Evolutionary conservation across 225 moss, liverwort and hornwort genomes (phyloP), one percentile per base, ranked within the genome.

Genomic region (Bryoerythrophyllum caledonicum): DNA sequence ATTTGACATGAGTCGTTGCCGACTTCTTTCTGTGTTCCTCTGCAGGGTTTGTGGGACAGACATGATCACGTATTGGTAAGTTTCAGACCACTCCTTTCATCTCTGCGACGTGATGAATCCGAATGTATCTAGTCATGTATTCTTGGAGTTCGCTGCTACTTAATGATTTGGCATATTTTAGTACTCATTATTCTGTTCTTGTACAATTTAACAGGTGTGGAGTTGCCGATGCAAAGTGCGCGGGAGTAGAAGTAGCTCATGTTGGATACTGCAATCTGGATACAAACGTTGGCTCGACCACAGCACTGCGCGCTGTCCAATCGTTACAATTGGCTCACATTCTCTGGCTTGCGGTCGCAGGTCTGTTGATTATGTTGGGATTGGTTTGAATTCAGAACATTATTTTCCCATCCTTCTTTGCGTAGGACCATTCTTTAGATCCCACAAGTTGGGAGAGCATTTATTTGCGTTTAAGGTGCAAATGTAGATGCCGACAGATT

Each of bases 301-400:
- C 75, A 28, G 93, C 82, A 62, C 69, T 80, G 37, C 84, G 87
- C 30, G 95, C 93, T 73, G 88, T 81, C 28, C 95, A 96, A 79
- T 96, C 95, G 16, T 64, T 96, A 68, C 93, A 93, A 67, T 82
- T 95, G 65, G 87, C 91, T 60, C 91, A 92, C 74, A 70, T 95
- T 70, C 75, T 93, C 66, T 95, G 93, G 93, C 83, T 95, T 58
- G 84, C 83, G 27, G 57, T 93, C 10, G 91, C 91, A 54, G 91
- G 91, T 63, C 80, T 95, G 19, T 73, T 95, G 53, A 84, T 95
- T 20, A 77, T 91, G 43, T 82, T 91, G 40, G 93, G 89, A 49
- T 66, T 90, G 44, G 72, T 86, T n/a, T 93, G 79, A 88, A 69
- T 26, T 63, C 19, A 53, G 37, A 71, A 59, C 65, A 66, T 38